Base-by-base conservation (phyloP, 164 flowering plant species). In the Dillenia turbinata region DNA sequence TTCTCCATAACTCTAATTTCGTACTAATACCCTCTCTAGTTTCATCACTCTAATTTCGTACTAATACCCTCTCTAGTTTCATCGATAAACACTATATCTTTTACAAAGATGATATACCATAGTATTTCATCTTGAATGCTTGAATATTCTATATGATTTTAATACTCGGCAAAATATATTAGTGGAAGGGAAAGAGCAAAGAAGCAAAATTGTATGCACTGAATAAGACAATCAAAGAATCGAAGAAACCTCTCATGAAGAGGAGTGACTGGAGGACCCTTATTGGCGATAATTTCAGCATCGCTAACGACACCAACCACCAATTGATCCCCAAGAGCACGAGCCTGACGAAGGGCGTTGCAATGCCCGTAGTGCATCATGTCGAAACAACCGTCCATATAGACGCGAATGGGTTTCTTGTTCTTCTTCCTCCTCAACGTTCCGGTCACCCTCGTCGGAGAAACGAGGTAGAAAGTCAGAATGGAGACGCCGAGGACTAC, bases 351-450 rank as follows among this genome's bases (percentile, higher is more conserved):
- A 14, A 93, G 80, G 14, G 98, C 98, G 66, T 93, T 93, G 72
- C 94, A 87, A 59, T 93, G 98, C 26, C 98, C 98, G 70, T 93
- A 93, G 64, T 93, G 98, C 98, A 93, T 93, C 92, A 93, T 87
- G 65, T 93, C 98, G 56, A 93, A 93, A 66, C 98, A 93, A 1
- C 98, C 98, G 59, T 93, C 98, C 98, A 93, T 93, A 72, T 93
- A 93, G 8, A 93, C 98, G n/a, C 98, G 83, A 4, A 93, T 63
- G 0, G 88, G 85, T 62, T 71, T 79, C 81, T 78, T 78, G 68
- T 77, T 76, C 76, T 75, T 87, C 77, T 67, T 78, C 70, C 44
- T 69, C 59, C 55, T 57, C 53, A 49, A 59, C 14, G 59, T 22
- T 14, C 59, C 61, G 8, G 59, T 7, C 44, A 57, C 44, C 17